These are phyloP conservation scores for Ganoderma lucidum DNA, from an alignment of 1,284 basidiomycete species.

Conservation along the genomic window DNA sequence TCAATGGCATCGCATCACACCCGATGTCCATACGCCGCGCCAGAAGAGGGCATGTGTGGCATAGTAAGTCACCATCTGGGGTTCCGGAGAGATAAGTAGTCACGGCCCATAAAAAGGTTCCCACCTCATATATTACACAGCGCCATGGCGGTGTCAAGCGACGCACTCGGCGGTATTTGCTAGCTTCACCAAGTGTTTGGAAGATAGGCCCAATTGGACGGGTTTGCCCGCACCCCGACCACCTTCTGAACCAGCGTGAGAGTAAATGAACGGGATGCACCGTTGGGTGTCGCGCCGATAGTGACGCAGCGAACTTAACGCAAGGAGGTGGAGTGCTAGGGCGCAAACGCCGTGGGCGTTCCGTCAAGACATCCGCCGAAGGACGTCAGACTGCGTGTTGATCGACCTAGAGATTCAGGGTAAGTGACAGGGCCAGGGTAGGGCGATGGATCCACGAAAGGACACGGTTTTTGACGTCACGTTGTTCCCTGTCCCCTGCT, in stretches of 20 bases:
- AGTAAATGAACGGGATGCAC: background rate
- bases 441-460: background rate
- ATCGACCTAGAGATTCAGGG: constrained; percentile 10
- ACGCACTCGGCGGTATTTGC: background rate
- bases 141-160: constrained; percentile 3
- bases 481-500: background rate
- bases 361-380: constrained; percentile 17
- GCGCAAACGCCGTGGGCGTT: constrained; percentile 15
- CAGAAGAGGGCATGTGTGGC: constrained; percentile 18
- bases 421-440: constrained; percentile 22
- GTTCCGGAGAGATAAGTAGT: background rate
- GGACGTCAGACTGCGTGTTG: constrained; percentile 2
- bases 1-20: constrained; percentile 21
- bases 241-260: background rate
- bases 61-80: constrained; percentile 3
- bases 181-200: background rate
- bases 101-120: background rate
- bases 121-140: background rate
- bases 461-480: constrained; percentile 26
- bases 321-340: background rate
- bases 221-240: background rate
- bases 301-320: background rate
- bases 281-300: background rate
- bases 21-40: constrained; percentile 15
- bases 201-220: background rate